These are phyloP conservation scores for Candida glucosophila DNA, from an alignment of 1,139 yeast species.

Conservation along the genomic window DNA sequence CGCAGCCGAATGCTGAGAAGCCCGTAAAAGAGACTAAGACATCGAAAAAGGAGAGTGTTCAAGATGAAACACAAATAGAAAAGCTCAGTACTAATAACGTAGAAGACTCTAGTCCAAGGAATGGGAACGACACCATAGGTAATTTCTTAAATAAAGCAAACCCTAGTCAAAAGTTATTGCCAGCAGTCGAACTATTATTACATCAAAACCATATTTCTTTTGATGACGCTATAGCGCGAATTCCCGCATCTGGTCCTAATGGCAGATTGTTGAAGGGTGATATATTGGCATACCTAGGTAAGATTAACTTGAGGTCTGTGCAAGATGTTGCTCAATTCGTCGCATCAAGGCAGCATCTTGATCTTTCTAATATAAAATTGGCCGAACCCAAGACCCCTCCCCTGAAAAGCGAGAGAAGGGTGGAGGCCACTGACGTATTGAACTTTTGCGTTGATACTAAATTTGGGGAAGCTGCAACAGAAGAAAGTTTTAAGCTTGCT, in stretches of 20 bases:
- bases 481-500: conserved; percentile 19
- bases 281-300: conserved; percentile 74
- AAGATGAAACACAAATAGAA: conserved; percentile 19
- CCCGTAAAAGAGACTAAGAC: conserved; percentile 13
- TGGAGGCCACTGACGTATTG: conserved; percentile 23
- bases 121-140: conserved; percentile 6
- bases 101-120: conserved; percentile 9
- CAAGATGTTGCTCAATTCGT: conserved; percentile 47
- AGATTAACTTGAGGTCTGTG: conserved; percentile 50
- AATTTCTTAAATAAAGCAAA: conserved; percentile 41
- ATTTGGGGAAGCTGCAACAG: conserved; percentile 19
- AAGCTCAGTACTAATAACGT: conserved; percentile 11
- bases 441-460: conserved; percentile 17
- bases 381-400: conserved; percentile 27
- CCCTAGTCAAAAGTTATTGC: conserved; percentile 59
- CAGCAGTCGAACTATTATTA: conserved; percentile 70
- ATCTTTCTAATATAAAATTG: conserved; percentile 61
- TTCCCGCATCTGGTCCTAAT: conserved; percentile 80
- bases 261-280: conserved; percentile 90
- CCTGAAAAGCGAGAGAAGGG: conserved; percentile 4
- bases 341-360: conserved; percentile 56
- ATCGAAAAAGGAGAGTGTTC: conserved; percentile 7
- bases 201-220: conserved; percentile 52
- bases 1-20: conserved; percentile 10
- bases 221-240: conserved; percentile 62